Percentiles rank a stretch among this genome's conserved stretches.
phyloP scores from a whole-genome alignment of 129 eudicot species.

The Saussurea involucrata region DNA sequence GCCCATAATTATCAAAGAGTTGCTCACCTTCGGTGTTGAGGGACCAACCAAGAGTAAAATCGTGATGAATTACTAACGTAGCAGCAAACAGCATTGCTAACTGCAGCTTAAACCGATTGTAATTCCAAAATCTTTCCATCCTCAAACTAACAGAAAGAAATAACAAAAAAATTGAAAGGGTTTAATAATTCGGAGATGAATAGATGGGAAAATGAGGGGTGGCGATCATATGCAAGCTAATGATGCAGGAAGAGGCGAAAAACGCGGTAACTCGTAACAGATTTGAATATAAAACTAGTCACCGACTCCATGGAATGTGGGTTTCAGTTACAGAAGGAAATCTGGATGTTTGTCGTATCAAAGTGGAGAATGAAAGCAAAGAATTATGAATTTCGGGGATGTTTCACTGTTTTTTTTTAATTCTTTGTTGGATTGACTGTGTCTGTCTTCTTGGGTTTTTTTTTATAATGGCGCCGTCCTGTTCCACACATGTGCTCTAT shows the following conservation, averaged over 20 bases:
- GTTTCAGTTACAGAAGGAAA: conserved; percentile 11
- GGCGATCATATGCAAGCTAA: neutral
- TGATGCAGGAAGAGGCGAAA: neutral
- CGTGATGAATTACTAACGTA: conserved; percentile 19
- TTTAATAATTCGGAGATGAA: neutral
- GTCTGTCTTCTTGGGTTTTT: conserved; percentile 1
- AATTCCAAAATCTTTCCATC: conserved; percentile 33
- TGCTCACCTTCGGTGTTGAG: conserved; percentile 50
- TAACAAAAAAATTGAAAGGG: neutral
- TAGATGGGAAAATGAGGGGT: neutral
- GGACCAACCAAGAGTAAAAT: conserved; percentile 31
- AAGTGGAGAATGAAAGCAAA: neutral
- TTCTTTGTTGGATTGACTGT: conserved; percentile 27
- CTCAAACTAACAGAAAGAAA: neutral
- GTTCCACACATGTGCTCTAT: conserved; percentile 6
- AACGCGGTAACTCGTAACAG: conserved; percentile 20
- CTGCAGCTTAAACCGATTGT: conserved; percentile 26
- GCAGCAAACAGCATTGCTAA: conserved; percentile 19
- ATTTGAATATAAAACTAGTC: neutral
- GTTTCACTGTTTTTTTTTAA: conserved; percentile 7
- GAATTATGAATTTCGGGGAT: conserved; percentile 19
- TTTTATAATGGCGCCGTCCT: conserved; percentile 27
- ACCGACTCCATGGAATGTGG: conserved; percentile 22
- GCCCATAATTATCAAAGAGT: neutral
- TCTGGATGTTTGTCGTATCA: neutral